These are phyloP conservation scores for Talaromyces borbonicus DNA, from an alignment of 495 filamentous ascomycete genomes.

Conservation along the genomic window DNA sequence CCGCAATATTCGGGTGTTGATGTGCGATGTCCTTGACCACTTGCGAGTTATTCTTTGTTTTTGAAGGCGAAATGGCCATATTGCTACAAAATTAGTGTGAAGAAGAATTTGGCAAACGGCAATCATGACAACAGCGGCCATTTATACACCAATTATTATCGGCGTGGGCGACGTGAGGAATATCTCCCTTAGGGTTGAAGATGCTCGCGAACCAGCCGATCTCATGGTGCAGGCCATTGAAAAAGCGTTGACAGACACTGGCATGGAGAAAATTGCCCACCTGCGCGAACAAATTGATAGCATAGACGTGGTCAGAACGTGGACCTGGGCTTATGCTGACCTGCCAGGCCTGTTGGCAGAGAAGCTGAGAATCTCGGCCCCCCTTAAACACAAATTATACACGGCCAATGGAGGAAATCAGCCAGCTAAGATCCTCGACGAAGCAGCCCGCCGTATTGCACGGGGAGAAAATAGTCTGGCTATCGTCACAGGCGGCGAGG, in stretches of 20 bases:
- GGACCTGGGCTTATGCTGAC: constrained; percentile 49
- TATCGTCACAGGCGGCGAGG: constrained; percentile 46
- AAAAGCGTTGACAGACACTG: constrained; percentile 34
- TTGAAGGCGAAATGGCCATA: too few relatives aligned
- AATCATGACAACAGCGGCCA: background rate
- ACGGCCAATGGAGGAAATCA: constrained; percentile 46
- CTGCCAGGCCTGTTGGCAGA: constrained; percentile 34
- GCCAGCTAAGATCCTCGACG: constrained; percentile 43
- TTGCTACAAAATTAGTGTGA: background rate
- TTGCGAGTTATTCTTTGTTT: too few relatives aligned
- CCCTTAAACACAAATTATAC: constrained; percentile 26
- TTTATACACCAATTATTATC: constrained; percentile 32
- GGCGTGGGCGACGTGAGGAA: constrained; percentile 48
- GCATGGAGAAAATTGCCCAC: constrained; percentile 9
- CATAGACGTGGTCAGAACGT: constrained; percentile 42
- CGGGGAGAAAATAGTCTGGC: constrained; percentile 36
- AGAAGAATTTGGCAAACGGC: background rate
- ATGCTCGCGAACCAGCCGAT: constrained; percentile 42
- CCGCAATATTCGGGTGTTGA: too few relatives aligned
- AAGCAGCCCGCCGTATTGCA: constrained; percentile 41
- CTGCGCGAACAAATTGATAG: constrained; percentile 41
- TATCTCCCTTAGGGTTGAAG: constrained; percentile 30
- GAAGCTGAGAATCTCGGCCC: constrained; percentile 23
- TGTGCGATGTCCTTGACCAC: too few relatives aligned
- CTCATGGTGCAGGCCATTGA: constrained; percentile 42